These are phyloP conservation scores for Paecilomyces sp. DNA, from an alignment of 2,329 filamentous ascomycete species.

Conservation along the genomic window DNA sequence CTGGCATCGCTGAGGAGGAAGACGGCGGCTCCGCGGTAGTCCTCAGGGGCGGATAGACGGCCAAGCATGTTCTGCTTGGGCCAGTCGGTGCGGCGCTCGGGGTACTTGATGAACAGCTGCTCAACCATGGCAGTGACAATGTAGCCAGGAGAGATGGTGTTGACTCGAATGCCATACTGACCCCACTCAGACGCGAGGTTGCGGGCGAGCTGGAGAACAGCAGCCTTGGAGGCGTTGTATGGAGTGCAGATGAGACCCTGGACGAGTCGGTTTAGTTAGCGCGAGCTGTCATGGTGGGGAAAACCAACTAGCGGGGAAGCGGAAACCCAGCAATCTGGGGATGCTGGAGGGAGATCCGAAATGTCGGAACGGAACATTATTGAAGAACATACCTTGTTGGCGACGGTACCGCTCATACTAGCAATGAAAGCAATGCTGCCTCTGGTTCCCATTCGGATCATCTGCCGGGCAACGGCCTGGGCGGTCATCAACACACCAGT, in stretches of 20 bases:
- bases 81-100: constrained; percentile 73
- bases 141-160: constrained; percentile 42
- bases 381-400: constrained; percentile 40
- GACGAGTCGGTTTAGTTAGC: background rate
- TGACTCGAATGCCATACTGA: constrained; percentile 41
- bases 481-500: constrained; percentile 58
- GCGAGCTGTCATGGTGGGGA: background rate
- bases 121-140: constrained; percentile 42
- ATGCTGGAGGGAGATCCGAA: background rate
- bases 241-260: constrained; percentile 42
- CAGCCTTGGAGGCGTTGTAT: constrained; percentile 44
- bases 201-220: constrained; percentile 39
- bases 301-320: background rate
- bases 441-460: constrained; percentile 53
- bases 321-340: background rate
- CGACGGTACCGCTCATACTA: constrained; percentile 55
- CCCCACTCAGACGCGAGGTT: constrained; percentile 45
- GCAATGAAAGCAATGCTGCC: constrained; percentile 58
- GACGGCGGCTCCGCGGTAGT: constrained; percentile 55
- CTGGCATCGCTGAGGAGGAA: constrained; percentile 44
- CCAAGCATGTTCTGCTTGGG: constrained; percentile 79
- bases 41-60: constrained; percentile 58
- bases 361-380: background rate
- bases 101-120: constrained; percentile 52
- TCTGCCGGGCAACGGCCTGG: constrained; percentile 57